Conservation (phyloP, 371 early-diverging fungal genomes). For the Phascolomyces articulosus region DNA sequence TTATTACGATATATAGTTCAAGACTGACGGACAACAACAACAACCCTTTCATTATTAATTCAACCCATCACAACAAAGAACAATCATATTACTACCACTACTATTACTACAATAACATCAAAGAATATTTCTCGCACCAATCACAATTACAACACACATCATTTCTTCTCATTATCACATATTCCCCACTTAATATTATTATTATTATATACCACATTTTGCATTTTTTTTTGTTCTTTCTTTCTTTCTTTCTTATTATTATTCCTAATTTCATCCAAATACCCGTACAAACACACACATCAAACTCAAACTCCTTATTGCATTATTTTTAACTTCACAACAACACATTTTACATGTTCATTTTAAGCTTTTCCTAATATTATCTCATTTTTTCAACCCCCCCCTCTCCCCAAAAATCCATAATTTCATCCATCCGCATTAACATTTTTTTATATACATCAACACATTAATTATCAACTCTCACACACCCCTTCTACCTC, state of each 20-base stretch:
- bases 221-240: too few species aligned
- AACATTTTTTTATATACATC: not conserved
- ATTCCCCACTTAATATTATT: too few species aligned
- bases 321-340: not conserved
- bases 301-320: not conserved
- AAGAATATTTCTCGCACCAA: too few species aligned
- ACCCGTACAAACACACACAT: not conserved
- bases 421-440: not conserved
- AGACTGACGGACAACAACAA: too few species aligned
- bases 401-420: not conserved
- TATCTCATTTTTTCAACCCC: not conserved
- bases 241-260: too few species aligned
- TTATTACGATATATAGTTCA: too few species aligned
- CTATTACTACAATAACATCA: not conserved
- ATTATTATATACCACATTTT: too few species aligned
- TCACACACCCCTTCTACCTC: not conserved
- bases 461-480: not conserved
- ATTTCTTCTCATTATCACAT: too few species aligned
- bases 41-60: not conserved
- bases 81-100: not conserved
- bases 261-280: too few species aligned
- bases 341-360: not conserved
- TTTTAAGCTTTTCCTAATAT: not conserved
- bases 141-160: too few species aligned
- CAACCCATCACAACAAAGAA: not conserved